Evolutionary conservation across 805 yeast species (phyloP), one percentile per base, ranked within the genome.

Genomic region (Phaffomyces opuntiae): DNA sequence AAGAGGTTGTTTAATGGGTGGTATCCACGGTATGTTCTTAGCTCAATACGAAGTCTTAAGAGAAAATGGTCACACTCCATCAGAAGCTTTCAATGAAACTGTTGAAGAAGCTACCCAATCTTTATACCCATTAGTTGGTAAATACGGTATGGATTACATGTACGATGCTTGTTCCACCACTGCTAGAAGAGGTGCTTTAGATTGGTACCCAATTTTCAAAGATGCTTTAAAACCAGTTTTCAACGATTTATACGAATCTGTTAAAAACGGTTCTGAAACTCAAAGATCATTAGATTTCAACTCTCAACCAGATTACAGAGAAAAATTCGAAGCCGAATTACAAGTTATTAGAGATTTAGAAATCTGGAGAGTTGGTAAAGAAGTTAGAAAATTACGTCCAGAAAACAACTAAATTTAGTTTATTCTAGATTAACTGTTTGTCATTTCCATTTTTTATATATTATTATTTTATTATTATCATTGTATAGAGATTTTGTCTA

Each of bases 111-210:
- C 99, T 58, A 93, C 99, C 56, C 99, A 93, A 79, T 93, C 98
- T 48, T 80, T 93, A 65, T 93, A 93, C 87, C 99, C 99, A 74
- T 83, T 93, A 79, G 73, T 93, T 62, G 99, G 99, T 76, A 89
- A 88, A 75, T 87, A 93, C 81, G 99, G 99, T 78, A 93, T 93
- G 99, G 99, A 93, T 77, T 93, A 93, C 91, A 93, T 93, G 99
- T 93, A 93, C 83, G 98, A 93, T 69, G 99, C 99, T 64, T 93
- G 99, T 77, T 93, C 99, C 60, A 93, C 99, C 67, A 93, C 99
- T 60, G 99, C 99, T 65, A 89, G 98, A 82, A 88, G 99, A 79
- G 99, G 99, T 81, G 99, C 99, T 69, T 81, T 93, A 64, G 99
- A 93, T 80, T 93, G 99, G 99, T 91, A 93, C 80, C 98, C 98